Percentiles rank a stretch among this genome's conserved stretches.
These are phyloP conservation scores for Hibiscus trionum DNA, from an alignment of 345 rosid species.

Conservation along the genomic window DNA sequence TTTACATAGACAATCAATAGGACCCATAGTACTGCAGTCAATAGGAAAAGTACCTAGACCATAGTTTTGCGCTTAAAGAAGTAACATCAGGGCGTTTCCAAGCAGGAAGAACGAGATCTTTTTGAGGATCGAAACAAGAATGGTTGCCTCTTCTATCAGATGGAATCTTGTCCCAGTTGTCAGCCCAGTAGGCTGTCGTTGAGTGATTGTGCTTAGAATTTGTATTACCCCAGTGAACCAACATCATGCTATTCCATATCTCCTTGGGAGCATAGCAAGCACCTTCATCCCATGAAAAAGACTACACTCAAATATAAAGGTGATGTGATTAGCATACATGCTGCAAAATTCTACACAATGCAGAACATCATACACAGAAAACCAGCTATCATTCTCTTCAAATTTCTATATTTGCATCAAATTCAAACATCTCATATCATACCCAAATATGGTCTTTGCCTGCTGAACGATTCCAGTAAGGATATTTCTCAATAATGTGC, in stretches of 20 bases:
- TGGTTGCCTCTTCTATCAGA: conserved; percentile 71
- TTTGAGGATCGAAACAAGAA: conserved; percentile 90
- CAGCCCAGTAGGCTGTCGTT: conserved; percentile 89
- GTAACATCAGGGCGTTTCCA: conserved; percentile 79
- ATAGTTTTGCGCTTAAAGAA: conserved; percentile 49
- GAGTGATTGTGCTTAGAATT: conserved; percentile 89
- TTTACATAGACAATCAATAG: not conserved
- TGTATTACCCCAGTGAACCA: conserved; percentile 99
- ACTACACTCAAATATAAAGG: conserved; percentile 55
- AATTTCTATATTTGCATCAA: not conserved
- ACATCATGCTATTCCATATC: conserved; percentile 98
- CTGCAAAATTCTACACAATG: not conserved
- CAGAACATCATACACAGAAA: not conserved
- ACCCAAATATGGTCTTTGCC: conserved; percentile 98
- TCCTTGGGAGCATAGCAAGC: conserved; percentile 99
- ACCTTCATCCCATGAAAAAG: conserved; percentile 99
- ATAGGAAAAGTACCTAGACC: conserved; percentile 46
- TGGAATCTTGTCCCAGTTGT: conserved; percentile 76
- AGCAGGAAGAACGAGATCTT: conserved; percentile 97
- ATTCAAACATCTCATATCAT: conserved; percentile 19
- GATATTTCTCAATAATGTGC: conserved; percentile 56
- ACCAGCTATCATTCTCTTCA: not conserved
- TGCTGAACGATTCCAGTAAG: conserved; percentile 79
- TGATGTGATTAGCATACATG: conserved; percentile 25
- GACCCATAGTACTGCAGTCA: conserved; percentile 1